A percentile compares a stretch with the other conserved stretches of the same genome.
Evolutionary conservation across 2,329 filamentous ascomycete species (phyloP).

Genomic region (Talaromyces verruculosus): DNA sequence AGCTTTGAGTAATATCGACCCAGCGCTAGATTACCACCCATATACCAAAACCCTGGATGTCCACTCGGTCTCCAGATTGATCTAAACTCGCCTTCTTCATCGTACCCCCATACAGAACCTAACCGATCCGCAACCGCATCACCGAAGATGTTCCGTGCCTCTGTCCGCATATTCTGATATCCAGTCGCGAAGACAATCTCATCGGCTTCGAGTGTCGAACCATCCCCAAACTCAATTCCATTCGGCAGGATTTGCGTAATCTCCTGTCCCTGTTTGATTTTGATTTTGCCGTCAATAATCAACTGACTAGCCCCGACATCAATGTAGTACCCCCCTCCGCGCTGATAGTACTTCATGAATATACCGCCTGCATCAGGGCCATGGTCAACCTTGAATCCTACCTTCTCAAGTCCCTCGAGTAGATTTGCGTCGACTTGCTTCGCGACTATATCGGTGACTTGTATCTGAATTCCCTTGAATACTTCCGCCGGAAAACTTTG

Average conservation of each 20-base stretch:
- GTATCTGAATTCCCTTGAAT: slow-evolving; percentile 59
- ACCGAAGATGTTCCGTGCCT: slow-evolving; percentile 62
- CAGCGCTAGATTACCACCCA: slow-evolving; percentile 64
- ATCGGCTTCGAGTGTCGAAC: slow-evolving; percentile 60
- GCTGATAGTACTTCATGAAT: slow-evolving; percentile 63
- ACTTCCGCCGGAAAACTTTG: slow-evolving; percentile 61
- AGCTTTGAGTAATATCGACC: slow-evolving; percentile 61
- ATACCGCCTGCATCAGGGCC: slow-evolving; percentile 60
- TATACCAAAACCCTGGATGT: slow-evolving; percentile 67
- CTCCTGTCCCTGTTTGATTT: slow-evolving; percentile 63
- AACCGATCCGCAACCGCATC: slow-evolving; percentile 60
- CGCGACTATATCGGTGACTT: slow-evolving; percentile 39
- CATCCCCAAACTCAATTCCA: slow-evolving; percentile 57
- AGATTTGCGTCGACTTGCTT: slow-evolving; percentile 37
- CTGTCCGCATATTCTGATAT: slow-evolving; percentile 68
- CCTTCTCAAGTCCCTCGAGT: slow-evolving; percentile 51
- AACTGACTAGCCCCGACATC: slow-evolving; percentile 64
- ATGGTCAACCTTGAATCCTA: slow-evolving; percentile 61
- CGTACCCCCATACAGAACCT: slow-evolving; percentile 62
- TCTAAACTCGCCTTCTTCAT: slow-evolving; percentile 56
- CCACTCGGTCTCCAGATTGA: slow-evolving; percentile 62
- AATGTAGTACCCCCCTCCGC: slow-evolving; percentile 69
- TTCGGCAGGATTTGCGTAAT: slow-evolving; percentile 54
- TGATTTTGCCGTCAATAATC: slow-evolving; percentile 64
- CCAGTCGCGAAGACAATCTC: slow-evolving; percentile 61